phyloP scores from a whole-genome alignment of 495 filamentous ascomycete species.

The Extremus antarcticus region DNA sequence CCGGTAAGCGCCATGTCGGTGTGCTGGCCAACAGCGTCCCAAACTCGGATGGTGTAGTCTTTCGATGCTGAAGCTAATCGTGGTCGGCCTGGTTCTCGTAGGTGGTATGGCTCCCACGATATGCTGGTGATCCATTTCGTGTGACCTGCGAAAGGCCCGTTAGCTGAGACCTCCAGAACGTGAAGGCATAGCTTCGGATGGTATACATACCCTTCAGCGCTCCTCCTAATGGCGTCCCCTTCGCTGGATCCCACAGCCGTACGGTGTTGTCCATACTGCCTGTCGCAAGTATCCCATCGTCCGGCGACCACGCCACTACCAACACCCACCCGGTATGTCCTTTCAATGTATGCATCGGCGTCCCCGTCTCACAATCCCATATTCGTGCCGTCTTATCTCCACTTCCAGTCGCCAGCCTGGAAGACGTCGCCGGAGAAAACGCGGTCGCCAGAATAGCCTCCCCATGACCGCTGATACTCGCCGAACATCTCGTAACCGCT shows the following conservation, averaged over 20 bases:
- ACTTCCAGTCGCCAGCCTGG: conserved; percentile 75
- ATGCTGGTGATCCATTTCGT: conserved; percentile 80
- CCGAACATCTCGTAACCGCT: conserved; percentile 79
- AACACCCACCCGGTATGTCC: conserved; percentile 93
- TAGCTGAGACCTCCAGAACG: too few species aligned
- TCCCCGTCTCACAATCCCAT: conserved; percentile 94
- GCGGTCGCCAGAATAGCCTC: conserved; percentile 80
- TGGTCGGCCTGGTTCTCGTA: conserved; percentile 61
- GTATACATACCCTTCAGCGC: conserved; percentile 70
- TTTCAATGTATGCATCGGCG: conserved; percentile 77
- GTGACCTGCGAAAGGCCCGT: too few species aligned
- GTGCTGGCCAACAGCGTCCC: conserved; percentile 66
- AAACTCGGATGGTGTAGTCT: conserved; percentile 80
- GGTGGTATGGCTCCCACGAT: conserved; percentile 90
- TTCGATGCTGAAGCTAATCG: conserved; percentile 82
- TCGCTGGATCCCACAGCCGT: conserved; percentile 78
- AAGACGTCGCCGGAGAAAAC: conserved; percentile 75
- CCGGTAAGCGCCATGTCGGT: conserved; percentile 76
- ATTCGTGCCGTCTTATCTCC: conserved; percentile 88
- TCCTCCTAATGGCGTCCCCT: conserved; percentile 62
- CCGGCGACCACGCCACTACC: conserved; percentile 74
- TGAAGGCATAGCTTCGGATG: too few species aligned
- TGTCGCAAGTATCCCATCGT: conserved; percentile 71
- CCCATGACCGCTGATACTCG: conserved; percentile 81
- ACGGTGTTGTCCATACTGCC: conserved; percentile 91